phyloP scores from a whole-genome alignment of 2,329 filamentous ascomycete species.

The Celoporthe dispersa region DNA sequence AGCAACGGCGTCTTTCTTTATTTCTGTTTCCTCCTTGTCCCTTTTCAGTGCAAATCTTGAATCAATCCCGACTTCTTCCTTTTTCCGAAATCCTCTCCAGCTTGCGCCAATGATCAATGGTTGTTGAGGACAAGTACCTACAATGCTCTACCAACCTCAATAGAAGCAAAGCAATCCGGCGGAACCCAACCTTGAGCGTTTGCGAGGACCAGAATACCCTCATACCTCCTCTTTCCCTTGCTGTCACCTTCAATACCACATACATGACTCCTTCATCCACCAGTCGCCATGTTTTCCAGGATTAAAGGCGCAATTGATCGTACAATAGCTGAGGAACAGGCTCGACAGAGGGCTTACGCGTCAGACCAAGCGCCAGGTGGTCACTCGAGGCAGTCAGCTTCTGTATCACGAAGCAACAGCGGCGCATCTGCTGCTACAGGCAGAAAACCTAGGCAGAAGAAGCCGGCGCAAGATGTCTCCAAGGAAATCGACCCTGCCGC shows the following conservation, averaged over 20 bases:
- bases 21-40: not conserved
- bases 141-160: not conserved
- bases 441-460: conserved; percentile 46
- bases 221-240: not conserved
- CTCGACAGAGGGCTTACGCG: conserved; percentile 66
- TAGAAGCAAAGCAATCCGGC: not conserved
- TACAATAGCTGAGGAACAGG: conserved; percentile 89
- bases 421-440: conserved; percentile 40
- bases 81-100: not conserved
- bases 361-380: conserved; percentile 43
- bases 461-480: conserved; percentile 42
- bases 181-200: conserved; percentile 1
- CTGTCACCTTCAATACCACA: not conserved
- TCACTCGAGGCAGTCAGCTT: conserved; percentile 46
- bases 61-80: not conserved
- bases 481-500: conserved; percentile 42
- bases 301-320: conserved; percentile 84
- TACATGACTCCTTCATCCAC: not conserved
- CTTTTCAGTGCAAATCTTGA: not conserved
- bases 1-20: not conserved
- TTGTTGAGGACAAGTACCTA: not conserved
- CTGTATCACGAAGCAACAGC: conserved; percentile 44
- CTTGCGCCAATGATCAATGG: not conserved
- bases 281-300: conserved; percentile 55
- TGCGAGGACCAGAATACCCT: not conserved